A percentile compares a stretch with the other conserved stretches of the same genome.
Evolutionary conservation across 148 eudicot species (phyloP).

Genomic region (Salicornia ramosissima): DNA sequence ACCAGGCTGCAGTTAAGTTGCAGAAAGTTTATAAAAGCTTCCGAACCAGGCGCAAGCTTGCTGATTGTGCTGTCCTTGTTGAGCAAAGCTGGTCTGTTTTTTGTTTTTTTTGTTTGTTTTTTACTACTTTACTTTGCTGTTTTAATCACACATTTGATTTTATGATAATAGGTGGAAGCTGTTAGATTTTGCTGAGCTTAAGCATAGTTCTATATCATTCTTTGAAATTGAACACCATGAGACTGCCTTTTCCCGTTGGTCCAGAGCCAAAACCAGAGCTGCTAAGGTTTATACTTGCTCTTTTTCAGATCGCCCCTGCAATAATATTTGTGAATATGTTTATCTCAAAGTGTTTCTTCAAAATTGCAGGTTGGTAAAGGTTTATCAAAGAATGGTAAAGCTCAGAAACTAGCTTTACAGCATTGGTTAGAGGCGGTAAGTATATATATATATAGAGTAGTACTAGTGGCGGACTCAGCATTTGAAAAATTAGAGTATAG

Average conservation of each 20-base stretch:
- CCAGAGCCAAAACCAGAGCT: constrained; percentile 89
- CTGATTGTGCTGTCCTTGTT: constrained; percentile 93
- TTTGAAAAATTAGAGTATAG: too few relatives aligned
- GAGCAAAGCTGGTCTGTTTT: constrained; percentile 80
- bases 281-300: constrained; percentile 54
- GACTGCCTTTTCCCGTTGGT: constrained; percentile 95
- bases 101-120: neutral
- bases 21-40: constrained; percentile 98
- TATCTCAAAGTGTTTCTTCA: neutral
- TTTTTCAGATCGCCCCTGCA: neutral
- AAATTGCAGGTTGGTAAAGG: constrained; percentile 89
- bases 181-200: constrained; percentile 82
- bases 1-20: constrained; percentile 82
- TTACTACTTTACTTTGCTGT: neutral
- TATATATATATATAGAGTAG: too few relatives aligned
- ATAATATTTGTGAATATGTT: neutral
- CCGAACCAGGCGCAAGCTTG: constrained; percentile 87
- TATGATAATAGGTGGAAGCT: constrained; percentile 70
- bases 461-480: too few relatives aligned
- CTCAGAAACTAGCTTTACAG: constrained; percentile 87
- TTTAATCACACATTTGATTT: neutral
- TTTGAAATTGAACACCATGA: constrained; percentile 84
- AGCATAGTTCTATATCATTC: constrained; percentile 86
- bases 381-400: constrained; percentile 70
- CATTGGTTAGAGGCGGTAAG: constrained; percentile 99